Conservation (phyloP, 805 yeast genomes). For the Candida chauliodis region DNA sequence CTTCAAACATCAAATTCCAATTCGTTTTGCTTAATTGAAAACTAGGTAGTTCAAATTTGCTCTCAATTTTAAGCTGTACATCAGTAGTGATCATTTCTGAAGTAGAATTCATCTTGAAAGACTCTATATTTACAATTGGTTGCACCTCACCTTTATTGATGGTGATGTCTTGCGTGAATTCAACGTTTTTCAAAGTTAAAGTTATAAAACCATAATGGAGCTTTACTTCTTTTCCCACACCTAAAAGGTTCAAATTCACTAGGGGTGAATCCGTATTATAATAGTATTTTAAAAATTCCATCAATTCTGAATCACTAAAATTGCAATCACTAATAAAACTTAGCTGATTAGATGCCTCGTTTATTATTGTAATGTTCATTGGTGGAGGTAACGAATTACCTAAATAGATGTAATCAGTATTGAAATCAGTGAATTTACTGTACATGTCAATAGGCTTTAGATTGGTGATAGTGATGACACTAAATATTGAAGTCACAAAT, state of each 20-base stretch:
- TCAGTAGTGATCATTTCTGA: not conserved
- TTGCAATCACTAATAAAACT: slow-evolving; percentile 21
- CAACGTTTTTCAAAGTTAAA: slow-evolving; percentile 13
- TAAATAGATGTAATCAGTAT: slow-evolving; percentile 16
- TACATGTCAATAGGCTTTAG: slow-evolving; percentile 17
- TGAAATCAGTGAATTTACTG: slow-evolving; percentile 13
- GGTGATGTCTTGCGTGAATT: slow-evolving; percentile 12
- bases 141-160: slow-evolving; percentile 11
- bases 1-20: slow-evolving; percentile 26
- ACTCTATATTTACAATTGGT: slow-evolving; percentile 16
- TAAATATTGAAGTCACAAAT: slow-evolving; percentile 19
- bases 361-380: slow-evolving; percentile 17
- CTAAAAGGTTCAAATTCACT: slow-evolving; percentile 21
- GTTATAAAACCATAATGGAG: slow-evolving; percentile 18
- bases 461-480: slow-evolving; percentile 21
- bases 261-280: slow-evolving; percentile 14
- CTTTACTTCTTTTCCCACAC: slow-evolving; percentile 10
- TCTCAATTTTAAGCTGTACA: not conserved
- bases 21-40: slow-evolving; percentile 18
- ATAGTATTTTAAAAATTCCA: slow-evolving; percentile 15
- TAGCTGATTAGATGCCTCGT: slow-evolving; percentile 19
- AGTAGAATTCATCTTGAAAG: slow-evolving; percentile 12
- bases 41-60: slow-evolving; percentile 7
- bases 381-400: slow-evolving; percentile 24
- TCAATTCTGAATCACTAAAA: slow-evolving; percentile 17